These are phyloP conservation scores for Endothia cerciana DNA, from an alignment of 2,329 filamentous ascomycete genomes.

Conservation along the genomic window DNA sequence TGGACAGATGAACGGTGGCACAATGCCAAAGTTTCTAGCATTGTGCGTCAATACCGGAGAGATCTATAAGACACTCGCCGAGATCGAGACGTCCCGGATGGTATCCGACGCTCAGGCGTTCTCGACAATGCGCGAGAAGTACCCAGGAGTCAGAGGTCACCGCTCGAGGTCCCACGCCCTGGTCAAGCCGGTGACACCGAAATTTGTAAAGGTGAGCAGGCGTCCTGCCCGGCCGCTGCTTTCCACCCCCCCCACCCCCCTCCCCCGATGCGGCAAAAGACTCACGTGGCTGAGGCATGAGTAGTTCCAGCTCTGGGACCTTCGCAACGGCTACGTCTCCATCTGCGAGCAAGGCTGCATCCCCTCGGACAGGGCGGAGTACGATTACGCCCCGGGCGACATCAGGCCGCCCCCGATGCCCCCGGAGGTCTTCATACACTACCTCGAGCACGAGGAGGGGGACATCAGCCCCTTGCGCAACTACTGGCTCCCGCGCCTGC, in stretches of 20 bases:
- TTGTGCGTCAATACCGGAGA: not conserved
- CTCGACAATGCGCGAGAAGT: not conserved
- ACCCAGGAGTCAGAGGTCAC: not conserved
- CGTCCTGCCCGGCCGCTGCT: not conserved
- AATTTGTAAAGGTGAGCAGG: not conserved
- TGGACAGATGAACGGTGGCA: not conserved
- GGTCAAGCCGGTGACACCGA: not conserved
- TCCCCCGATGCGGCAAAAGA: conserved; percentile 58
- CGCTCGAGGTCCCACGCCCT: not conserved
- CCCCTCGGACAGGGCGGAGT: conserved; percentile 4
- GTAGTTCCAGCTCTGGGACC: conserved; percentile 79
- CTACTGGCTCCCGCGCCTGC: conserved; percentile 36
- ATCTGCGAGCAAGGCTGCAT: conserved; percentile 78
- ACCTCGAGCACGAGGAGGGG: conserved; percentile 15
- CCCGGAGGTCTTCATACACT: conserved; percentile 19
- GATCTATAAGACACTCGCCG: not conserved
- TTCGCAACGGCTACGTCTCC: conserved; percentile 80
- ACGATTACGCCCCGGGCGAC: conserved; percentile 12
- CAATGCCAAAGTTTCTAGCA: not conserved
- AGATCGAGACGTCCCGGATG: not conserved
- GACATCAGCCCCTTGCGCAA: conserved; percentile 2
- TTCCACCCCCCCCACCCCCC: conserved; percentile 47
- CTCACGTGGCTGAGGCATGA: conserved; percentile 58
- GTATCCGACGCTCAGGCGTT: not conserved
- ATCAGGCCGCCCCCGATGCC: conserved; percentile 11